A percentile compares a stretch with the other conserved stretches of the same genome.
Evolutionary conservation across 495 filamentous ascomycete species (phyloP).

Genomic region (Corynascus novoguineensis): DNA sequence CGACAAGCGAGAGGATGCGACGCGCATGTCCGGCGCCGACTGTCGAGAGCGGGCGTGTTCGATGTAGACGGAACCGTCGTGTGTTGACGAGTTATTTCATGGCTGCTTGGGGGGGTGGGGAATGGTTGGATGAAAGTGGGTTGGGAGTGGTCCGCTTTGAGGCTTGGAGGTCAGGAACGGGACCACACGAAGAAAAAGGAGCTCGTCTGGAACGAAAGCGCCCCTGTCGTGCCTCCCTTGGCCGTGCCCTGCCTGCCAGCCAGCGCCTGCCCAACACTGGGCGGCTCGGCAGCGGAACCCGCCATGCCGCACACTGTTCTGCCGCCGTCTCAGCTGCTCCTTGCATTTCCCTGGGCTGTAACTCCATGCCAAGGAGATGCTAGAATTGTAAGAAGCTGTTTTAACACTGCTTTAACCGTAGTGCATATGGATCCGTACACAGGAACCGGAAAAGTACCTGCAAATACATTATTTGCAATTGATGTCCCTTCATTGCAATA

Average conservation of each 20-base stretch:
- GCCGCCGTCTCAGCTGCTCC: slow-evolving; percentile 23
- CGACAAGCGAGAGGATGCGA: slow-evolving; percentile 27
- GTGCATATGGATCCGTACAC: no score
- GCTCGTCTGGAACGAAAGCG: background rate
- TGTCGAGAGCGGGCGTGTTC: slow-evolving; percentile 6
- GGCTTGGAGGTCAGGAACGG: background rate
- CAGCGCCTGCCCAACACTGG: no score
- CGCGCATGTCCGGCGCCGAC: slow-evolving; percentile 16
- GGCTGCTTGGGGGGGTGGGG: background rate
- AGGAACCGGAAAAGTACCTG: no score
- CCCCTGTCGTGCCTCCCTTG: background rate
- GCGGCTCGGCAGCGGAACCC: slow-evolving; percentile 7
- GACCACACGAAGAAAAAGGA: slow-evolving; percentile 3
- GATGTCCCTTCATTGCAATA: no score
- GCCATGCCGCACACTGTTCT: slow-evolving; percentile 15
- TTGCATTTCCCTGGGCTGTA: no score
- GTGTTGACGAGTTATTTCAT: slow-evolving; percentile 8
- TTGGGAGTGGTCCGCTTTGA: no score
- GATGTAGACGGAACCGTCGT: background rate
- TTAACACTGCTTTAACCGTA: no score
- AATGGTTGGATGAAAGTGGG: background rate
- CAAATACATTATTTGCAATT: no score
- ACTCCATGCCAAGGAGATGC: no score
- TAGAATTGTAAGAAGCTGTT: no score
- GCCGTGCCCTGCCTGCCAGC: no score